These are phyloP conservation scores for Blastobotrys capitulatus DNA, from an alignment of 1,139 yeast genomes.

Conservation along the genomic window DNA sequence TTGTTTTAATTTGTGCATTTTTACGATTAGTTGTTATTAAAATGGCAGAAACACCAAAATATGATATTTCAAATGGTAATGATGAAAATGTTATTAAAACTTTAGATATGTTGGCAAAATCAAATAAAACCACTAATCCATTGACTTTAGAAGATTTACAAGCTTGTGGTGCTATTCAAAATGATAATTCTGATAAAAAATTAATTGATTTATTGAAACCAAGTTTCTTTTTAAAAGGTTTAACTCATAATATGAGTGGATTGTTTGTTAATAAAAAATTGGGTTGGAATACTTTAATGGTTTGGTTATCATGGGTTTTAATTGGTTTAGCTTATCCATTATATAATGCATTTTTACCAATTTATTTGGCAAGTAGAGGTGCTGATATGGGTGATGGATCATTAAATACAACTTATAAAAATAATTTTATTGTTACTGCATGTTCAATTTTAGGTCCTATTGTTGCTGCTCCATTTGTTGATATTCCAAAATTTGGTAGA, in stretches of 20 bases:
- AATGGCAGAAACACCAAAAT: slow-evolving; percentile 55
- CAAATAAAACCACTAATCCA: slow-evolving; percentile 21
- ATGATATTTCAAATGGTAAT: slow-evolving; percentile 45
- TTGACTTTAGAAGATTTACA: slow-evolving; percentile 38
- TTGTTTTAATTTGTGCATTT: slow-evolving; percentile 46
- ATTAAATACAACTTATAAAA: slow-evolving; percentile 44
- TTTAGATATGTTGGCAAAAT: slow-evolving; percentile 22
- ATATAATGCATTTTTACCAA: slow-evolving; percentile 47
- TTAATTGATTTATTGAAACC: slow-evolving; percentile 16
- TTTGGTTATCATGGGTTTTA: slow-evolving; percentile 45
- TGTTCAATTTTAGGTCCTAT: slow-evolving; percentile 54
- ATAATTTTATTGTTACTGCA: slow-evolving; percentile 46
- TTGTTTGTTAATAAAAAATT: slow-evolving; percentile 40
- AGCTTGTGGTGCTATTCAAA: slow-evolving; percentile 34
- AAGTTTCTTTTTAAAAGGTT: slow-evolving; percentile 13
- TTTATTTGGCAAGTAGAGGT: slow-evolving; percentile 45
- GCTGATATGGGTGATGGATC: slow-evolving; percentile 38
- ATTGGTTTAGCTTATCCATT: slow-evolving; percentile 52
- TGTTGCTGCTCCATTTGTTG: slow-evolving; percentile 39
- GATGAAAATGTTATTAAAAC: slow-evolving; percentile 42
- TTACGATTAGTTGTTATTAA: slow-evolving; percentile 43
- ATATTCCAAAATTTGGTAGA: slow-evolving; percentile 37
- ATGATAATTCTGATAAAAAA: slow-evolving; percentile 14
- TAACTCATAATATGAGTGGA: slow-evolving; percentile 20
- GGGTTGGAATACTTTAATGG: slow-evolving; percentile 39